A percentile compares a stretch with the other conserved stretches of the same genome.
These are phyloP conservation scores for Pachyrhizus erosus DNA, from an alignment of 306 rosid genomes.

Conservation along the genomic window DNA sequence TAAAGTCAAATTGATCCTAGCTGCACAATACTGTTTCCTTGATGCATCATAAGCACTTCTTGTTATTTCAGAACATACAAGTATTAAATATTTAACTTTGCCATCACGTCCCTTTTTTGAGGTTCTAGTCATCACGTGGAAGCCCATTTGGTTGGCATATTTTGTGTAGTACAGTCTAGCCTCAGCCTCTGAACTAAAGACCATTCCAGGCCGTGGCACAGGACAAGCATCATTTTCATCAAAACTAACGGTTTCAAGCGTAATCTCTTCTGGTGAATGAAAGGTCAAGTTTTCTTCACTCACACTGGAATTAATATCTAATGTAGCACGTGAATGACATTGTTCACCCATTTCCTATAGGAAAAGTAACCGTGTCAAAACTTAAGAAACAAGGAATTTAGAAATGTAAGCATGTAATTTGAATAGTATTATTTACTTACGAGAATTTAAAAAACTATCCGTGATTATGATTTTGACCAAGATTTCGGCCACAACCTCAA, in stretches of 20 bases:
- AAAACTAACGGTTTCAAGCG: background rate
- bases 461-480: background rate
- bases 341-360: constrained; percentile 40
- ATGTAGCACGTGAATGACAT: background rate
- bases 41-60: background rate
- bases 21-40: constrained; percentile 39
- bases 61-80: constrained; percentile 27
- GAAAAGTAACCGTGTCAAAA: constrained; percentile 15
- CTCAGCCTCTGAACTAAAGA: constrained; percentile 45
- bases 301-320: constrained; percentile 13
- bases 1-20: constrained; percentile 39
- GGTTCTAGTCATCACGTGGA: constrained; percentile 37
- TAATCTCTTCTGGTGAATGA: constrained; percentile 14
- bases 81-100: constrained; percentile 41
- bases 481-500: background rate
- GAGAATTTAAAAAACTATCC: background rate
- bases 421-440: background rate
- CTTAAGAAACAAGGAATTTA: background rate
- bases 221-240: constrained; percentile 34
- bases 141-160: constrained; percentile 44
- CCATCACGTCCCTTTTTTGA: constrained; percentile 43
- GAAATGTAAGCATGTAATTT: background rate
- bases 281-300: constrained; percentile 7
- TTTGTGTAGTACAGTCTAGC: constrained; percentile 37
- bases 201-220: constrained; percentile 41